These are phyloP conservation scores for Aspergillus terreus DNA, from an alignment of 2,329 filamentous ascomycete species.

Conservation along the genomic window DNA sequence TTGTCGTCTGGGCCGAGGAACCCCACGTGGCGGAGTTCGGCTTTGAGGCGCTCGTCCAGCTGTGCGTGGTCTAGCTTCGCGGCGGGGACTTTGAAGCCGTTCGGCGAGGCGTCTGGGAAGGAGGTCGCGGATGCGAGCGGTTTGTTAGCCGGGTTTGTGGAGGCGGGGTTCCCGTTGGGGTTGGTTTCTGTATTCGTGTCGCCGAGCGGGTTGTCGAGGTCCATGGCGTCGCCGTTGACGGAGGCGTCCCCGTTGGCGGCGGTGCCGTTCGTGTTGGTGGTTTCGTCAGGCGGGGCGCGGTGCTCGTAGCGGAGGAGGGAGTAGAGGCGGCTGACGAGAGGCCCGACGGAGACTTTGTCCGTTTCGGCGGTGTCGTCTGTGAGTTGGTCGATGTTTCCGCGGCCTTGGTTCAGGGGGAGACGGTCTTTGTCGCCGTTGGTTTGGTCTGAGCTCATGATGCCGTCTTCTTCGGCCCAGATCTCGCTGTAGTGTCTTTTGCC, in stretches of 20 bases:
- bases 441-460: slow-evolving; percentile 68
- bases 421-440: slow-evolving; percentile 60
- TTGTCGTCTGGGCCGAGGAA: slow-evolving; percentile 68
- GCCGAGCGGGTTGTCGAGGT: slow-evolving; percentile 46
- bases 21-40: slow-evolving; percentile 86
- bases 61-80: slow-evolving; percentile 80
- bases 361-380: slow-evolving; percentile 83
- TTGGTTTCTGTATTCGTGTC: neutral
- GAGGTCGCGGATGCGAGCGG: slow-evolving; percentile 67
- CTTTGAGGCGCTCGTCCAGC: slow-evolving; percentile 85
- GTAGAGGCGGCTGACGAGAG: slow-evolving; percentile 76
- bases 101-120: slow-evolving; percentile 72
- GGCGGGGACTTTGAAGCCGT: slow-evolving; percentile 73
- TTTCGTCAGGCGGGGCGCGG: slow-evolving; percentile 50
- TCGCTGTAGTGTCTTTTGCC: slow-evolving; percentile 85
- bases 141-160: slow-evolving; percentile 19
- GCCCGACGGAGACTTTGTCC: slow-evolving; percentile 83
- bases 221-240: slow-evolving; percentile 47
- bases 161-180: slow-evolving; percentile 26
- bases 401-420: slow-evolving; percentile 73
- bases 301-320: slow-evolving; percentile 75
- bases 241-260: slow-evolving; percentile 51
- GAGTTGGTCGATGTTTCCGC: slow-evolving; percentile 82
- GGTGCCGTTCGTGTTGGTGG: slow-evolving; percentile 49
- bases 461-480: slow-evolving; percentile 92